A percentile compares a stretch with the other conserved stretches of the same genome.
Conservation (phyloP, 768 basidiomycete species). For the Lactarius sp. region DNA sequence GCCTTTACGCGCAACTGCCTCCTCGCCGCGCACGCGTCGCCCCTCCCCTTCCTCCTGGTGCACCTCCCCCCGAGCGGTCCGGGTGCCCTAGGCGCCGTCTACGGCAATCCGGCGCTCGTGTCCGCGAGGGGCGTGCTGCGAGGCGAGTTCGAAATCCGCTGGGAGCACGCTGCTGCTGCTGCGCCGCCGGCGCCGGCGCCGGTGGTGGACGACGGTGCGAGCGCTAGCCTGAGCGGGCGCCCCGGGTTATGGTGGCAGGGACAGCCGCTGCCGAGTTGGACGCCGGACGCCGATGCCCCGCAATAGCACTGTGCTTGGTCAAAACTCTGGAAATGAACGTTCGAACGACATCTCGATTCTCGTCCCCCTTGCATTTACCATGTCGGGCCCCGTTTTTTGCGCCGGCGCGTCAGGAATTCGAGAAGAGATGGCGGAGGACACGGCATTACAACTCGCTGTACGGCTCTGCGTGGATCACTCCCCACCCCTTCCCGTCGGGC, state of each 20-base stretch:
- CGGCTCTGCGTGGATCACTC: too few relatives aligned
- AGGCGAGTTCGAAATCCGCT: conserved; percentile 59
- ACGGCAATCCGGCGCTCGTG: conserved; percentile 67
- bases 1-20: conserved; percentile 69
- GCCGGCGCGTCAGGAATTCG: background rate
- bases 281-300: conserved; percentile 27
- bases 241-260: conserved; percentile 45
- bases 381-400: background rate
- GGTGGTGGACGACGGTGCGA: background rate
- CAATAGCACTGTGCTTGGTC: background rate
- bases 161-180: conserved; percentile 42
- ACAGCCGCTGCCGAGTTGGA: conserved; percentile 36
- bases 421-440: background rate
- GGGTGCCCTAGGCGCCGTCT: conserved; percentile 41
- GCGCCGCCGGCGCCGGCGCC: too few relatives aligned
- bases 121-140: conserved; percentile 50
- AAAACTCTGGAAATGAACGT: background rate
- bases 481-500: background rate
- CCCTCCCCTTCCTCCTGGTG: conserved; percentile 73
- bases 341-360: background rate
- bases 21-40: conserved; percentile 65
- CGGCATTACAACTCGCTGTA: background rate
- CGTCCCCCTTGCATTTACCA: too few relatives aligned
- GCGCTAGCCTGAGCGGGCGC: conserved; percentile 26
- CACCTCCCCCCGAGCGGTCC: conserved; percentile 53